phyloP scores from a whole-genome alignment of 179 eudicot genomes.

The Silene coronaria region DNA sequence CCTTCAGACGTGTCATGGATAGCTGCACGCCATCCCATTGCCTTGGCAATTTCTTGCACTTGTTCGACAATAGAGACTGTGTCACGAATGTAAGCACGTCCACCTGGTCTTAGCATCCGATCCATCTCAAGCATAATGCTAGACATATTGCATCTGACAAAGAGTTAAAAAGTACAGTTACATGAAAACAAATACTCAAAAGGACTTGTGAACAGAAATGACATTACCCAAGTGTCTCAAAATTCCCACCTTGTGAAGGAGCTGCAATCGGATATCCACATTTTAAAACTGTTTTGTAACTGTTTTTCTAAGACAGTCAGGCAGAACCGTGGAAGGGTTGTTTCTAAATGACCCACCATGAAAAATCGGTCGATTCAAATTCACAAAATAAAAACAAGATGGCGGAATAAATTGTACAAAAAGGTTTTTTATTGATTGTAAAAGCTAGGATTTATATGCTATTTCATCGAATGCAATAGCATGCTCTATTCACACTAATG shows the following conservation, averaged over 20 bases:
- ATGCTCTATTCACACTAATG: neutral
- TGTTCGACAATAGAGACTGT: conserved; percentile 63
- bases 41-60: conserved; percentile 69
- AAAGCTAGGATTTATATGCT: neutral
- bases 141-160: conserved; percentile 71
- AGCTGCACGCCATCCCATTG: conserved; percentile 81
- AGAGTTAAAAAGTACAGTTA: neutral
- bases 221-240: neutral
- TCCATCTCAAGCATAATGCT: conserved; percentile 99
- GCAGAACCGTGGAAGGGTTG: neutral
- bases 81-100: conserved; percentile 83
- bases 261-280: neutral
- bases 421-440: neutral
- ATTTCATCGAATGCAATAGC: neutral
- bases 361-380: neutral
- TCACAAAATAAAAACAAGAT: neutral
- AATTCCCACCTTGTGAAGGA: too few relatives aligned
- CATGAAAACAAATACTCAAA: neutral
- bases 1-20: conserved; percentile 89
- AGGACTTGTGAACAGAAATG: neutral
- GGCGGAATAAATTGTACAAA: neutral
- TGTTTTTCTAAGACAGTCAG: neutral
- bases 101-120: conserved; percentile 90
- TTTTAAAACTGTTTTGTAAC: neutral
- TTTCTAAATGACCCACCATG: neutral